phyloP scores from a whole-genome alignment of 352 stramenopile species.

The Plasmopara halstedii region DNA sequence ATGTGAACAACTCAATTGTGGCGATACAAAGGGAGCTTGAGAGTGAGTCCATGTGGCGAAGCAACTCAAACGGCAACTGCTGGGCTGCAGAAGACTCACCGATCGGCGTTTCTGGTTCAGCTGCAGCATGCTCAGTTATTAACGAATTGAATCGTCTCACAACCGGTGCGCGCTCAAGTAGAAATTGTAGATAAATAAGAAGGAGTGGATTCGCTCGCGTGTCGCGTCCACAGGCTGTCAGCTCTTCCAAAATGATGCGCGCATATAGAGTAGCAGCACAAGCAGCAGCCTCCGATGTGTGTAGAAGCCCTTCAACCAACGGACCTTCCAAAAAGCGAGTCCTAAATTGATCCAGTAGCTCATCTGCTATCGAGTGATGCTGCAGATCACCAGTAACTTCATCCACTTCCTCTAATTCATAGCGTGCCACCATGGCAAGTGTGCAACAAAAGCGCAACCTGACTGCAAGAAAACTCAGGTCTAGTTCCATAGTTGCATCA shows the following conservation, averaged over 20 bases:
- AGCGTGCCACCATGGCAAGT: slow-evolving; percentile 72
- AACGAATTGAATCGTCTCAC: slow-evolving; percentile 1
- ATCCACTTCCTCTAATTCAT: slow-evolving; percentile 46
- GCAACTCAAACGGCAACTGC: slow-evolving; percentile 55
- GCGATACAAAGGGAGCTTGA: slow-evolving; percentile 73
- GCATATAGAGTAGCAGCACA: slow-evolving; percentile 68
- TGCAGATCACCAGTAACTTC: slow-evolving; percentile 33
- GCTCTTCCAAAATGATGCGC: slow-evolving; percentile 71
- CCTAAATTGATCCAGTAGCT: slow-evolving; percentile 67
- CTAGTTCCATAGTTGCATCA: slow-evolving; percentile 33
- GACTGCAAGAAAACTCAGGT: slow-evolving; percentile 50
- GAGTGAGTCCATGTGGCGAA: slow-evolving; percentile 75
- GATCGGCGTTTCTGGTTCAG: slow-evolving; percentile 8
- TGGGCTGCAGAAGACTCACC: slow-evolving; percentile 16
- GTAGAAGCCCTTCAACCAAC: slow-evolving; percentile 56
- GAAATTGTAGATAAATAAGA: slow-evolving; percentile 69
- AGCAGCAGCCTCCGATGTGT: slow-evolving; percentile 58
- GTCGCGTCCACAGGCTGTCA: slow-evolving; percentile 60
- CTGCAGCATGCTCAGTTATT: not conserved
- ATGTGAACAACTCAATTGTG: slow-evolving; percentile 78
- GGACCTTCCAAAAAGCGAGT: slow-evolving; percentile 60
- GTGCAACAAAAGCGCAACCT: slow-evolving; percentile 81
- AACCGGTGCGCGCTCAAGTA: slow-evolving; percentile 36
- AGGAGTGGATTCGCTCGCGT: slow-evolving; percentile 70
- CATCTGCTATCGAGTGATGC: slow-evolving; percentile 58